These are phyloP conservation scores for Trichoderma asperelloides DNA, from an alignment of 495 filamentous ascomycete species.

Conservation along the genomic window DNA sequence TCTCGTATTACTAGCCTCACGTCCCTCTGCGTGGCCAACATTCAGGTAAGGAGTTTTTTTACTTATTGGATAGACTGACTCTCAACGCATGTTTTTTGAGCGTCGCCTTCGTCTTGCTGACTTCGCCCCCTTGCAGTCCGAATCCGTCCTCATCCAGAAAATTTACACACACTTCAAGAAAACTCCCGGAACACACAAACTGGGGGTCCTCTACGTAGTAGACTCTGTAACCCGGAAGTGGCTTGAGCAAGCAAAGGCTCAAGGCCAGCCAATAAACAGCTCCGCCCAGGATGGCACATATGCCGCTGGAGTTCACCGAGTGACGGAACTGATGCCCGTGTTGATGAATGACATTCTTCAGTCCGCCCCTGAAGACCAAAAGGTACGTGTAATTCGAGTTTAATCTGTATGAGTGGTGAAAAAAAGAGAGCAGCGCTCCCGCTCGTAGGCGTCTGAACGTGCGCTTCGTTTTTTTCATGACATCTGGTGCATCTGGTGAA, in stretches of 20 bases:
- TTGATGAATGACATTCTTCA: slow-evolving; percentile 94
- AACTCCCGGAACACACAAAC: slow-evolving; percentile 87
- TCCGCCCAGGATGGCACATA: slow-evolving; percentile 80
- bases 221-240: slow-evolving; percentile 98
- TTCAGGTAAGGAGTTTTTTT: slow-evolving; percentile 69
- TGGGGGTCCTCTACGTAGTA: slow-evolving; percentile 99
- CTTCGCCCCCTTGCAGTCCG: slow-evolving; percentile 55
- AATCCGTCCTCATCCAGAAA: slow-evolving; percentile 91
- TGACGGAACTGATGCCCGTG: slow-evolving; percentile 84
- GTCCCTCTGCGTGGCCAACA: slow-evolving; percentile 73
- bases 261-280: slow-evolving; percentile 69
- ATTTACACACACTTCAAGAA: slow-evolving; percentile 97
- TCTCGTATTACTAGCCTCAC: slow-evolving; percentile 84
- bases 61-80: slow-evolving; percentile 9
- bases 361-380: slow-evolving; percentile 87
- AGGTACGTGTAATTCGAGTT: slow-evolving; percentile 63
- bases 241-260: slow-evolving; percentile 86
- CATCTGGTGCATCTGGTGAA: not conserved
- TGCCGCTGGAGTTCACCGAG: slow-evolving; percentile 91
- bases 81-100: not conserved
- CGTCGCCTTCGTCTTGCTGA: not conserved
- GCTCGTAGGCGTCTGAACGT: slow-evolving; percentile 3
- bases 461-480: not conserved
- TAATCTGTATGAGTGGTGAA: slow-evolving; percentile 5
- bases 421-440: not conserved